Conservation (phyloP, 768 basidiomycete species). For the Boletus reticulatus region DNA sequence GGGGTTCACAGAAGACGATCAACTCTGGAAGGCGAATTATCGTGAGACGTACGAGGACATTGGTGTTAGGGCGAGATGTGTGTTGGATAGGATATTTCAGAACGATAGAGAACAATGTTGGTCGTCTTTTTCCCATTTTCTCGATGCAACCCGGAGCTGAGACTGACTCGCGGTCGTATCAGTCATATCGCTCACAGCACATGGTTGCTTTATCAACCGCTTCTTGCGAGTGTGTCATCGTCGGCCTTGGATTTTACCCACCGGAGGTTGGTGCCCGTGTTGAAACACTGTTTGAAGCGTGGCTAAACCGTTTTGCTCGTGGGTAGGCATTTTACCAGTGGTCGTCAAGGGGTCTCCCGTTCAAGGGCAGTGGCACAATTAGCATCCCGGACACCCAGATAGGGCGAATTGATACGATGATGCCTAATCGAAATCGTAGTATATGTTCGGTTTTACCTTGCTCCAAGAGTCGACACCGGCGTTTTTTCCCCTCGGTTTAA, state of each 20-base stretch:
- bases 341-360: constrained; percentile 16
- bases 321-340: constrained; percentile 26
- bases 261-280: constrained; percentile 54
- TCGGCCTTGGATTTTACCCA: constrained; percentile 45
- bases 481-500: too few relatives aligned
- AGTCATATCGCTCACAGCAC: constrained; percentile 69
- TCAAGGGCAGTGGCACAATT: neutral
- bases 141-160: neutral
- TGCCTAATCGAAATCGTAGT: too few relatives aligned
- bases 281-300: too few relatives aligned
- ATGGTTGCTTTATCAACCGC: constrained; percentile 60
- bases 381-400: neutral
- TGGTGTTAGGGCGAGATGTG: constrained; percentile 44
- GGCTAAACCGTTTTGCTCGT: neutral
- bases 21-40: constrained; percentile 45
- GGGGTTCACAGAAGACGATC: constrained; percentile 59
- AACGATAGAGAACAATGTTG: constrained; percentile 42
- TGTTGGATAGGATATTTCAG: constrained; percentile 56
- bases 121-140: constrained; percentile 3
- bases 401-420: too few relatives aligned
- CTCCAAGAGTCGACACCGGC: too few relatives aligned
- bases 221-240: constrained; percentile 50
- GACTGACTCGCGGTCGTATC: neutral
- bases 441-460: neutral
- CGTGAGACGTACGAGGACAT: constrained; percentile 29